A percentile compares a stretch with the other conserved stretches of the same genome.
phyloP scores from a whole-genome alignment of 2,329 filamentous ascomycete genomes.

The Didymellaceae sp. region DNA sequence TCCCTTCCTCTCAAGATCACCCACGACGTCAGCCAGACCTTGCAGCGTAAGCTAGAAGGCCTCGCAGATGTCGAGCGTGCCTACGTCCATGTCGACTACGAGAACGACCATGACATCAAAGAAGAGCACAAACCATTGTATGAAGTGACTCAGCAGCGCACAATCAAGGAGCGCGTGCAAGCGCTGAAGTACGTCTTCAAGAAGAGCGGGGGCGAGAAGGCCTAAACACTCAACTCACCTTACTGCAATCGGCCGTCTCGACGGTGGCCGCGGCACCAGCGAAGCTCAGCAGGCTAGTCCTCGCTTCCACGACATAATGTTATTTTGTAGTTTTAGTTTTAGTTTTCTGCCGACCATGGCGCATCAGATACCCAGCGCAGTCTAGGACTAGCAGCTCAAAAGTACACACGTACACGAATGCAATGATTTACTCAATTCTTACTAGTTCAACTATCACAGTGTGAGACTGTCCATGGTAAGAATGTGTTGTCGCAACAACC shows the following conservation, averaged over 20 bases:
- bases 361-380: slow-evolving; percentile 10
- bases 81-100: slow-evolving; percentile 60
- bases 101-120: slow-evolving; percentile 47
- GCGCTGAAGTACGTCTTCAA: slow-evolving; percentile 34
- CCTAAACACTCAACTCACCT: neutral
- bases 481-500: too few relatives aligned
- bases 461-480: too few relatives aligned
- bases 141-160: slow-evolving; percentile 39
- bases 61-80: slow-evolving; percentile 52
- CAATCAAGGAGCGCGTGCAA: slow-evolving; percentile 44
- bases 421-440: neutral
- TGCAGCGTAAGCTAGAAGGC: slow-evolving; percentile 66
- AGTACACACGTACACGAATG: slow-evolving; percentile 6
- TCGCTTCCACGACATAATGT: slow-evolving; percentile 4
- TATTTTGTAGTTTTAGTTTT: slow-evolving; percentile 1
- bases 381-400: slow-evolving; percentile 3
- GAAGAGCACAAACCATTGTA: slow-evolving; percentile 51
- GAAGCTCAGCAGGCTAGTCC: slow-evolving; percentile 4
- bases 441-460: too few relatives aligned
- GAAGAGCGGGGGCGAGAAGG: slow-evolving; percentile 9
- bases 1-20: slow-evolving; percentile 61
- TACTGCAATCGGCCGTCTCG: neutral
- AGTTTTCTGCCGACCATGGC: neutral
- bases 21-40: slow-evolving; percentile 65
- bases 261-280: neutral